Percentiles rank a stretch among this genome's conserved stretches.
These are phyloP conservation scores for Sanghuangporus weigelae DNA, from an alignment of 1,284 basidiomycete species.

Conservation along the genomic window DNA sequence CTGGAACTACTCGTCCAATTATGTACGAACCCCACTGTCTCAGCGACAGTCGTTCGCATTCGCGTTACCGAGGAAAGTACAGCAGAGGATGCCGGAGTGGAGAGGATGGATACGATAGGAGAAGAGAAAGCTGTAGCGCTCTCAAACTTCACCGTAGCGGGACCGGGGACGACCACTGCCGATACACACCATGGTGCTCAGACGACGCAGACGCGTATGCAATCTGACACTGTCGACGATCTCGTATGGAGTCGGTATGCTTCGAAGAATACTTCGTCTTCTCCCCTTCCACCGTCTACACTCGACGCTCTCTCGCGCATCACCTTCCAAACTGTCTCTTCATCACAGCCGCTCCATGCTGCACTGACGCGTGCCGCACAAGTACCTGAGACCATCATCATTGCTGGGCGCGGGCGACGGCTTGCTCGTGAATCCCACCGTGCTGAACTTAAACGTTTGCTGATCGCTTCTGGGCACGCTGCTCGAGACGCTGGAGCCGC, in stretches of 20 bases:
- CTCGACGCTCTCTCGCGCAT: constrained; percentile 48
- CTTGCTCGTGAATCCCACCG: constrained; percentile 52
- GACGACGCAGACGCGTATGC: constrained; percentile 57
- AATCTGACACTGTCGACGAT: constrained; percentile 73
- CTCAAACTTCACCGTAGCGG: constrained; percentile 19
- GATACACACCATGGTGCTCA: constrained; percentile 65
- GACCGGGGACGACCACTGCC: background rate
- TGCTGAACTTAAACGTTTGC: constrained; percentile 53
- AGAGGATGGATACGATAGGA: constrained; percentile 28
- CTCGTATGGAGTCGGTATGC: constrained; percentile 59
- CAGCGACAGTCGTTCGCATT: constrained; percentile 67
- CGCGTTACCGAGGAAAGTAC: constrained; percentile 32
- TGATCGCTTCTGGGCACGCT: constrained; percentile 36
- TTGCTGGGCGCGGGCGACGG: constrained; percentile 72
- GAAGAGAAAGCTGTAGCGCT: constrained; percentile 26
- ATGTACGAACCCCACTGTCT: constrained; percentile 56
- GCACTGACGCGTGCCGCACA: constrained; percentile 38
- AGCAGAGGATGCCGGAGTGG: constrained; percentile 23
- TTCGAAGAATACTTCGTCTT: constrained; percentile 15
- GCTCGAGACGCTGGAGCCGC: constrained; percentile 30
- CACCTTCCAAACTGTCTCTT: constrained; percentile 41
- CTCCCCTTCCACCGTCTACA: constrained; percentile 28
- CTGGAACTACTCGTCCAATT: constrained; percentile 77
- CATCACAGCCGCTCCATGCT: constrained; percentile 50
- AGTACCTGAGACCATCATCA: constrained; percentile 35